Base-by-base conservation (phyloP, 352 stramenopile species). In the Ophiocytium majus region DNA sequence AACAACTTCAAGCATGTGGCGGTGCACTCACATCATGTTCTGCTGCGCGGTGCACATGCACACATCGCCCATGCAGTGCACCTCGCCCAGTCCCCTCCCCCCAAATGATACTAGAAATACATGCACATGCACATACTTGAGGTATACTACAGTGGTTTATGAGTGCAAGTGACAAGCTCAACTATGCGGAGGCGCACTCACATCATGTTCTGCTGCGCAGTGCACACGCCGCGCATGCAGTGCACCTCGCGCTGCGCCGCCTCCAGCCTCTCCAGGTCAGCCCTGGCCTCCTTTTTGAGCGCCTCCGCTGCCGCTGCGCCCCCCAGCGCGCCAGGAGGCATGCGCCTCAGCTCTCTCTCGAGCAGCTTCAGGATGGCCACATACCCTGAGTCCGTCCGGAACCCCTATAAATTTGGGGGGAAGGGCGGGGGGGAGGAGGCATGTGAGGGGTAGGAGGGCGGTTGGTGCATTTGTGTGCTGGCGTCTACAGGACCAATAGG, bases 181-280 rank as follows among this genome's bases (percentile, higher is more conserved):
- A n/a, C n/a, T 71, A 28, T 71, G 28, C 23, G 28, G 57, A 71
- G 23, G 23, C 57, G 19, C 5, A 78, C 66, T 5, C 35, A 78
- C 66, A 78, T 35, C 35, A 78, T 78, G 35, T 78, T 14, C 32
- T 78, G 66, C 35, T 78, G 66, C 32, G 66, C 66, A 14, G 66
- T 14, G 17, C 66, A 78, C 32, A 78, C 5, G 5, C 5, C 66
- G 32, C 35, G 32, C 66, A 78, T 5, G 14, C 66, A 78, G 66
- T 43, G 5, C 35, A 78, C 32, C 35, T 78, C 66, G 5, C 14
- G 5, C 35, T 43, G 5, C 32, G 14, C 35, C 66, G 35, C 32
- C 35, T 78, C 66, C 35, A 78, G 5, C 35, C 66, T 35, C 32
- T 78, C 35, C 35, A 78, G 35, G 5, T 78, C 66, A 17, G 5